A percentile compares a stretch with the other conserved stretches of the same genome.
phyloP scores from a whole-genome alignment of 2,329 filamentous ascomycete species.

The Diaporthe aspalathi region DNA sequence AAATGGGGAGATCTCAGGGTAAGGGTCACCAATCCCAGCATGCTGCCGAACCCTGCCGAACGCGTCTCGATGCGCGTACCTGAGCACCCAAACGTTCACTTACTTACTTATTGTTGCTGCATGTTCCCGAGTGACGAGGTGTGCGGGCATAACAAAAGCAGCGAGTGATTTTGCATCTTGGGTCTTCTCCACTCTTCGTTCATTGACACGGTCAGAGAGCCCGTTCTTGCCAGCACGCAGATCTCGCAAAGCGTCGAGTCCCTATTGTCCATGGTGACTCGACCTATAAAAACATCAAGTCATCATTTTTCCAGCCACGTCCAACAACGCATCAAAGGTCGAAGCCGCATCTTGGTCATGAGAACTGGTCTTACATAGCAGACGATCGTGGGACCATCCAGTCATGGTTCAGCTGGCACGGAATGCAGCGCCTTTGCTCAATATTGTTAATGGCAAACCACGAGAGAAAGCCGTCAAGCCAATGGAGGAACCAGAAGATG shows the following conservation, averaged over 20 bases:
- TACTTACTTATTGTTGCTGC: background rate
- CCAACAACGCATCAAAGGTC: background rate
- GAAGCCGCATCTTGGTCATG: background rate
- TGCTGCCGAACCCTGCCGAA: constrained; percentile 4
- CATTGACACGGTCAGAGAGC: background rate
- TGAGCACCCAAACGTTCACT: background rate
- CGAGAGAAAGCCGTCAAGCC: background rate
- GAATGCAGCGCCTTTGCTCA: constrained; percentile 8
- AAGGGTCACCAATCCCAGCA: constrained; percentile 9
- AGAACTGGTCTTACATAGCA: constrained; percentile 2
- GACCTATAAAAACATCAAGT: background rate
- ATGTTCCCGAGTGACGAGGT: background rate
- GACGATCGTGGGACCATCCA: background rate
- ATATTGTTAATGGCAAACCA: constrained; percentile 35
- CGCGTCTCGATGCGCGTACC: constrained; percentile 23
- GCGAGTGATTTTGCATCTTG: background rate
- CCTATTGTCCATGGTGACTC: background rate
- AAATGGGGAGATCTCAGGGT: too few relatives aligned
- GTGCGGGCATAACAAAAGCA: background rate
- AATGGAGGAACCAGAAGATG: constrained; percentile 41
- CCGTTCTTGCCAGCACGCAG: background rate
- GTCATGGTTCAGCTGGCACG: constrained; percentile 1
- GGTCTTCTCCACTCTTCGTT: background rate
- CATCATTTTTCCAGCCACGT: background rate
- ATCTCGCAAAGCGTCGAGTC: background rate